A percentile compares a stretch with the other conserved stretches of the same genome.
Conservation (phyloP, 805 yeast species). For the Starmerella vaccinii region DNA sequence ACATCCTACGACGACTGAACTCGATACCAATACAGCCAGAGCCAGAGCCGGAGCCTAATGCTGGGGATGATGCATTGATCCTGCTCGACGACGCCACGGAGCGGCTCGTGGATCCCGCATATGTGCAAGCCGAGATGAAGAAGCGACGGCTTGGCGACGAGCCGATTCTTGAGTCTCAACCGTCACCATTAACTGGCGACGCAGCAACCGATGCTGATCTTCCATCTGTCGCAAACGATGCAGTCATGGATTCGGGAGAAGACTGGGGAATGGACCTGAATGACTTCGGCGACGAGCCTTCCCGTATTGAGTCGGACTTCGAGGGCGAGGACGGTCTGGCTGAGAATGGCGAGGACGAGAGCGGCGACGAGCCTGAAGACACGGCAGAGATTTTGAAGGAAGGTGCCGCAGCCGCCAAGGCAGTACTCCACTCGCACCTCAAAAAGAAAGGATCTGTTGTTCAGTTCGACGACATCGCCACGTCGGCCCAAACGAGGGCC, state of each 20-base stretch:
- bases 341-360: no score
- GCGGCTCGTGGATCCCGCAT: conserved; percentile 15
- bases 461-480: conserved; percentile 13
- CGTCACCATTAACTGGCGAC: neutral
- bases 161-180: neutral
- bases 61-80: neutral
- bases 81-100: conserved; percentile 9
- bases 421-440: conserved; percentile 6
- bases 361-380: conserved; percentile 12
- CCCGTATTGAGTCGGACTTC: neutral
- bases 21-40: neutral
- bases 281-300: neutral
- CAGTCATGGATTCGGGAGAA: neutral
- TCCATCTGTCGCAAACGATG: neutral
- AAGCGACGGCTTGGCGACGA: conserved; percentile 7
- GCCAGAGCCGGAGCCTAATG: neutral
- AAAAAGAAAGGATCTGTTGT: conserved; percentile 3
- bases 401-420: conserved; percentile 13
- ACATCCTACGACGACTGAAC: conserved; percentile 8
- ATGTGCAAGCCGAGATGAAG: conserved; percentile 17
- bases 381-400: conserved; percentile 15
- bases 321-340: neutral
- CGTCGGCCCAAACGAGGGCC: conserved; percentile 12
- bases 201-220: neutral
- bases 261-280: conserved; percentile 9